Evolutionary conservation across 2,329 filamentous ascomycete genomes (phyloP), one percentile per base, ranked within the genome.

Genomic region (Fusarium solani-melongenae): DNA sequence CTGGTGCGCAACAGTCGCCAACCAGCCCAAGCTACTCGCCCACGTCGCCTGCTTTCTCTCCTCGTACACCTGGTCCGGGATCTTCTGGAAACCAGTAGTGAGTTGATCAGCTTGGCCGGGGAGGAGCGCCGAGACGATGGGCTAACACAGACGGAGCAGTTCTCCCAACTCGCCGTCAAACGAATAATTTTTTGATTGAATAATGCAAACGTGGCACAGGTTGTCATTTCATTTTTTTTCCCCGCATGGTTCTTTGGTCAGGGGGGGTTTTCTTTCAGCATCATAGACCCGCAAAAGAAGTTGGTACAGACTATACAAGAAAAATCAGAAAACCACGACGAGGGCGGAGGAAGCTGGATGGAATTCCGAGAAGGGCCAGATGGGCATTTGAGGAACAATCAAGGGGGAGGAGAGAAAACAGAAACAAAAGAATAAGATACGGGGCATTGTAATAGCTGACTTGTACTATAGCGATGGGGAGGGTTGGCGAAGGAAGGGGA

Each of bases 1-100:
- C 86, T 63, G 86, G 89, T 76, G 83, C 87, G 66, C 85, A 88
- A 74, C 83, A 86, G 76, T 92, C 90, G 38, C 91, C 92, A 24
- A 91, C 90, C 22, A 93, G 93, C 81, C 89, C 93, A 75, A 89
- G 89, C 79, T 93, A 93, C 82, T 95, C 93, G 53, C 91, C 94
- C 46, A 90, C 90, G 8, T 84, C 82, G 15, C 84, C 84, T 63
- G 82, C 83, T 46, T 86, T 85, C 79, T 86, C 84, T 77, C 84
- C 84, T 69, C 80, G 83, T 71, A 86, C 84, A 17, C 84, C 84
- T 77, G 84, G 84, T 70, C 83, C 83, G 67, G 83, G 82, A 70
- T 79, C 81, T 34, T 83, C 82, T 77, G 83, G 83, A 78, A 84
- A 85, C 76, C 82, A 84, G 79, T 83, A 83, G 82, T 83, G 66